Evolutionary conservation across 2,329 filamentous ascomycete genomes (phyloP), one percentile per base, ranked within the genome.

Genomic region (Xenoacremonium recifei): DNA sequence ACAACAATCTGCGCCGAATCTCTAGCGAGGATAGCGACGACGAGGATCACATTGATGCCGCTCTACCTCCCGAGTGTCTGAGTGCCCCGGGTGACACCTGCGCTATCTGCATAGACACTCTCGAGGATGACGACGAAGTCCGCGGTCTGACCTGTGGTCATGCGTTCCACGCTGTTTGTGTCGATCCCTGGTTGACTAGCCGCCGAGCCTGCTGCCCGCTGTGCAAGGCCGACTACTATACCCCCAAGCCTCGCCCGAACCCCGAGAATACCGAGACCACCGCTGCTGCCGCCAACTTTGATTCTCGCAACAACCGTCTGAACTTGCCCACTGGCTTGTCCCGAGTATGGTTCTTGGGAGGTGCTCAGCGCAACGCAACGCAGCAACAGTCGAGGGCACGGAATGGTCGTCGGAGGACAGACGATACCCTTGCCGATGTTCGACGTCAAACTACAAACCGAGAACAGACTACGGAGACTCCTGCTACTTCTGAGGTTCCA

Each of bases 161-260:
- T 66, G 91, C 92, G 40, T 99, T 97, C 79, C 93, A 99, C 64
- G 91, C 90, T 37, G 88, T 86, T 29, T 99, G 93, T 62, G 81
- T 99, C 36, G 93, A 99, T 57, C 93, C 93, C 10, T 99, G 93
- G 93, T 72, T 99, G 50, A 99, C 93, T 9, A 91, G 87, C 60
- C 82, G 93, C 49, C 85, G 92, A 52, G 93, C 93, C 19, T 97
- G 92, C 72, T 99, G 93, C 64, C 93, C 93, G 5, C 82, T 99
- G 6, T 99, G 93, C 75, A 99, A 99, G 70, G 89, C 92, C 30
- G 93, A 99, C 62, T 99, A 97, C 66, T 97, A 95, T 65, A 85
- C 89, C 3, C 92, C 93, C 0, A 97, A 97, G 68, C 89, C 90
- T 37, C 86, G 89, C 13, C 75, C 87, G 3, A 61, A 65, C 9